Percentiles rank a stretch among this genome's conserved stretches.
These are phyloP conservation scores for Scortechinia acanthostroma DNA, from an alignment of 2,329 filamentous ascomycete genomes.

Conservation along the genomic window DNA sequence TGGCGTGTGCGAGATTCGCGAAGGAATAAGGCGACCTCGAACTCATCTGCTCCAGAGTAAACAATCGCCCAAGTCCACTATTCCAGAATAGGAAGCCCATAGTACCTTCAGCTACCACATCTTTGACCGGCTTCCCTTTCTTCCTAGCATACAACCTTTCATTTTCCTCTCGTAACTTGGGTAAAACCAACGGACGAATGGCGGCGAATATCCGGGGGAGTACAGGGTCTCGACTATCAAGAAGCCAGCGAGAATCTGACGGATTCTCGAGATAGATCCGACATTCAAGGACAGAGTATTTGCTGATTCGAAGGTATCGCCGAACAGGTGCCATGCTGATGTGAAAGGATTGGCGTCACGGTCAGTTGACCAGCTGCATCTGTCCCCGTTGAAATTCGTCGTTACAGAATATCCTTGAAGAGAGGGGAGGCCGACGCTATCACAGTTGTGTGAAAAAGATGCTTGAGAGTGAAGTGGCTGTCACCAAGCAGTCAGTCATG, in stretches of 20 bases:
- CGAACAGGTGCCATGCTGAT: constrained; percentile 73
- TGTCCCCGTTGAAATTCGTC: no score
- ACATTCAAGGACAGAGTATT: constrained; percentile 90
- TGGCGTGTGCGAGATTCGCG: constrained; percentile 80
- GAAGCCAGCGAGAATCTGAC: constrained; percentile 74
- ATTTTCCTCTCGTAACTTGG: constrained; percentile 73
- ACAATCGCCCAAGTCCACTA: constrained; percentile 4
- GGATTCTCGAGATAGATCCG: constrained; percentile 94
- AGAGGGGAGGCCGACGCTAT: no score
- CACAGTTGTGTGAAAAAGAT: no score
- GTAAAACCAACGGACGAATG: constrained; percentile 77
- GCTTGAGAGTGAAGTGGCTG: no score
- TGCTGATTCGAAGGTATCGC: constrained; percentile 83
- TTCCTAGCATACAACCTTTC: constrained; percentile 46
- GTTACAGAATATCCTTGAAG: no score
- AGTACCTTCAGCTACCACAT: constrained; percentile 75
- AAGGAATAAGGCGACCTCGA: constrained; percentile 89
- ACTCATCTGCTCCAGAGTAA: constrained; percentile 76
- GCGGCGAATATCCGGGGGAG: constrained; percentile 78
- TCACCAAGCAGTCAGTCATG: no score
- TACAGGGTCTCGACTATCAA: constrained; percentile 69
- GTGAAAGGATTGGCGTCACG: not conserved
- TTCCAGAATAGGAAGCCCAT: constrained; percentile 8
- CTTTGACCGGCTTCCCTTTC: constrained; percentile 70
- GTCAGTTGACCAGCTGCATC: no score